phyloP scores from a whole-genome alignment of 495 filamentous ascomycete species.

The Podospora anserina region DNA sequence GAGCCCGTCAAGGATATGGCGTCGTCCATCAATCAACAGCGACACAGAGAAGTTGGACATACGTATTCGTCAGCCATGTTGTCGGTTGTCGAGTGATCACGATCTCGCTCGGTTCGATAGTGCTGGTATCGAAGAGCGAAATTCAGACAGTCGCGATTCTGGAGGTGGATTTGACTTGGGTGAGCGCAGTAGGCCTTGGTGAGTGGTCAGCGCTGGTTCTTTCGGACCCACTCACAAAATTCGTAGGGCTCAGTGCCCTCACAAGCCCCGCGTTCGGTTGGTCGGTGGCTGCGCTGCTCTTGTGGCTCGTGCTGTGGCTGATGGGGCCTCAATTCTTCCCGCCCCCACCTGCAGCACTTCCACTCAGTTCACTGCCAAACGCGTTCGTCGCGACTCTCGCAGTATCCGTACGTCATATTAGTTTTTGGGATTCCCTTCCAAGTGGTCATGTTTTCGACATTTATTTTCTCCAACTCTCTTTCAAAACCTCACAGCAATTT shows the following conservation, averaged over 20 bases:
- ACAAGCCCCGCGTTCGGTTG: conserved; percentile 18
- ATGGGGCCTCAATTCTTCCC: background rate
- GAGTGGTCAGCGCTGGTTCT: conserved; percentile 12
- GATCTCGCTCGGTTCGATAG: conserved; percentile 38
- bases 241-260: conserved; percentile 41
- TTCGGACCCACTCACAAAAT: conserved; percentile 32
- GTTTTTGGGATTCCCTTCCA: background rate
- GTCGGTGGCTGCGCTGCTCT: conserved; percentile 20
- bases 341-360: background rate
- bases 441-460: no score
- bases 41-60: conserved; percentile 44
- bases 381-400: background rate
- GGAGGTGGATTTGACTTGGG: conserved; percentile 30
- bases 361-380: background rate
- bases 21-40: background rate
- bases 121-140: conserved; percentile 41
- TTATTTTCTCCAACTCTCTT: background rate
- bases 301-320: conserved; percentile 2
- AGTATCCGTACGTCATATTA: background rate
- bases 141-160: conserved; percentile 34
- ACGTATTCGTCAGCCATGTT: conserved; percentile 98
- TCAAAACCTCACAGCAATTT: background rate
- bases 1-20: background rate
- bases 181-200: conserved; percentile 16
- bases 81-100: conserved; percentile 48